phyloP scores from a whole-genome alignment of 1,139 yeast species.

The Candida neerlandica region DNA sequence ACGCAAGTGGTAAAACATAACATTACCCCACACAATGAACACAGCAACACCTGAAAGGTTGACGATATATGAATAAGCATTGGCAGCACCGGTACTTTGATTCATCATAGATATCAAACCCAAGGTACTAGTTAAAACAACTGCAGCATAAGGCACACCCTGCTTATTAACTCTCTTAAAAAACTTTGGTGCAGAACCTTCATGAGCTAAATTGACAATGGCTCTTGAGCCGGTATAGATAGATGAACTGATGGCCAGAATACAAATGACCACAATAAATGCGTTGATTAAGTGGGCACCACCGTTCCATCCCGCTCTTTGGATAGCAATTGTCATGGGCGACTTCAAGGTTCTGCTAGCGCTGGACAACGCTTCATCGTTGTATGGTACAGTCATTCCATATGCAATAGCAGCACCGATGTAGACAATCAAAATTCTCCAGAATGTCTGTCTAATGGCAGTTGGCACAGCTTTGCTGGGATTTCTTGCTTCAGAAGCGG shows the following conservation, averaged over 20 bases:
- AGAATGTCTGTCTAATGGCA: constrained; percentile 60
- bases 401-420: constrained; percentile 56
- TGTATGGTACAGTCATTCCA: constrained; percentile 58
- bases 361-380: constrained; percentile 38
- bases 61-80: constrained; percentile 56
- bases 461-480: constrained; percentile 58
- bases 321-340: constrained; percentile 48
- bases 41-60: constrained; percentile 59
- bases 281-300: constrained; percentile 55
- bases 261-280: constrained; percentile 52
- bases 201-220: constrained; percentile 51
- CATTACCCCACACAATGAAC: constrained; percentile 59
- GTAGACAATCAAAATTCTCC: constrained; percentile 55
- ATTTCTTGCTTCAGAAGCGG: constrained; percentile 59
- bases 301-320: constrained; percentile 51
- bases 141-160: constrained; percentile 55
- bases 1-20: constrained; percentile 52
- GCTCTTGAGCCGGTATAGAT: constrained; percentile 56
- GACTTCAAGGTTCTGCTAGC: constrained; percentile 35
- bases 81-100: constrained; percentile 53
- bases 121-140: constrained; percentile 48
- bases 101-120: constrained; percentile 56
- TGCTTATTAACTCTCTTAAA: constrained; percentile 43
- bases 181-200: constrained; percentile 51
- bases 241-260: constrained; percentile 56